Evolutionary conservation across 2,329 filamentous ascomycete species (phyloP), one percentile per base, ranked within the genome.

Genomic region (Trichoderma hamatum): DNA sequence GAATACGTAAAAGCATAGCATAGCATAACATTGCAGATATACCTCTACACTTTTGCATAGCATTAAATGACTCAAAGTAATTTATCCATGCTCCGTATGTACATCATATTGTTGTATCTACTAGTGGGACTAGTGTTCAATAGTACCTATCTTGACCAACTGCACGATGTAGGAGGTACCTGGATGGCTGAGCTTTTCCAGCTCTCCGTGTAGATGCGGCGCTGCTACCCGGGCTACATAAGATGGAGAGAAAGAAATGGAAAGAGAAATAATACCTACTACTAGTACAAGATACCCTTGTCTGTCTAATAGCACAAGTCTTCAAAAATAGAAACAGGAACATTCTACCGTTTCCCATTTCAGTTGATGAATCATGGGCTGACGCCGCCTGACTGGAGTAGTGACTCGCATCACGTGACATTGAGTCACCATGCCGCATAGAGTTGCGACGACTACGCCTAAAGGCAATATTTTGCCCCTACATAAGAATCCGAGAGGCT

Each of bases 341-440:
- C 19, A 39, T 39, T 39, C 10, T 43, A 9, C 16, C 16, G 7
- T 49, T 51, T 62, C 11, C 46, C 24, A 60, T 30, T 30, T 4
- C 6, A 19, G 30, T 30, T 14, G 43, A 32, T 11, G 16, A 19
- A 19, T 52, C 13, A 51, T 26, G 16, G 14, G 32, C n/a, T 26
- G 43, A 36, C 16, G 26, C 16, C 28, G 7, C 11, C 52, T 21
- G 19, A 58, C 30, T 43, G 9, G 7, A 14, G 7, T 16, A 10
- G 32, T 55, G 61, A 64, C 61, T 55, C 61, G 16, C 24, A 34
- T 65, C 62, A 65, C 62, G 62, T 65, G 62, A 65, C 34, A 19
- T 49, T 56, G 62, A 65, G 51, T 56, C 62, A 56, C 52, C 52
- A 56, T 39, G 39, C 52, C 54, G 63, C 52, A 66, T 66, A n/a